Base-by-base conservation (phyloP, 2,329 filamentous ascomycete genomes). In the Pseudocercospora vitis region DNA sequence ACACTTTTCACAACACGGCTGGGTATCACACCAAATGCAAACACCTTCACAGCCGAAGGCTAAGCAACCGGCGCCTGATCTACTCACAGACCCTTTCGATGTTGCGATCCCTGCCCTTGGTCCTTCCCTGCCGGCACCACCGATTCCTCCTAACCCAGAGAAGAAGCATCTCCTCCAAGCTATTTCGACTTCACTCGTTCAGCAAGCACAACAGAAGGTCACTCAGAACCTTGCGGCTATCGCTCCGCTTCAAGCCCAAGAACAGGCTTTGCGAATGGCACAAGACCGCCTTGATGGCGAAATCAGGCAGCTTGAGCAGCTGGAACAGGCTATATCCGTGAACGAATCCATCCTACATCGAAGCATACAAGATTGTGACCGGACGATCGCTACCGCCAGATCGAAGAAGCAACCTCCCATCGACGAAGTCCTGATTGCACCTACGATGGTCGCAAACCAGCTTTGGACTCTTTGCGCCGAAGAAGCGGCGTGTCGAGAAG, bases 61-160 rank as follows among this genome's bases (percentile, higher is more conserved):
- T 37, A 68, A 63, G 52, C 71, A 50, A 68, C 71, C 76, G 4
- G 73, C 71, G 52, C 67, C 68, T 11, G 83, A 87, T 62, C 78
- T 87, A 42, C 76, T 88, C 49, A 81, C 82, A 28, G 83, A 83
- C 16, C 81, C 82, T 1, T 82, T 86, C 51, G 80, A 85, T 55
- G 73, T 84, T 4, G 76, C 81, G 18, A 71, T 84, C 3, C 80
- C 81, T 8, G 42, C 42, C 28, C n/a, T 24, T n/a, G 75, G 75
- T 6, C n/a, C 77, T 72, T 21, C 78, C 73, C 68, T 84, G 6
- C 79, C 86, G 4, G 83, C 90, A 0, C 92, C 94, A 0, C 91
- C 92, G 0, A 90, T 96, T 26, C 92, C 94, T 0, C 91, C 91
- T 0, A 99, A 99, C 65, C 94, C 94, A 0, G 90, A 97, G 72